Base-by-base conservation (phyloP, 371 early-diverging fungal genomes). In the Mucor racemosus region DNA sequence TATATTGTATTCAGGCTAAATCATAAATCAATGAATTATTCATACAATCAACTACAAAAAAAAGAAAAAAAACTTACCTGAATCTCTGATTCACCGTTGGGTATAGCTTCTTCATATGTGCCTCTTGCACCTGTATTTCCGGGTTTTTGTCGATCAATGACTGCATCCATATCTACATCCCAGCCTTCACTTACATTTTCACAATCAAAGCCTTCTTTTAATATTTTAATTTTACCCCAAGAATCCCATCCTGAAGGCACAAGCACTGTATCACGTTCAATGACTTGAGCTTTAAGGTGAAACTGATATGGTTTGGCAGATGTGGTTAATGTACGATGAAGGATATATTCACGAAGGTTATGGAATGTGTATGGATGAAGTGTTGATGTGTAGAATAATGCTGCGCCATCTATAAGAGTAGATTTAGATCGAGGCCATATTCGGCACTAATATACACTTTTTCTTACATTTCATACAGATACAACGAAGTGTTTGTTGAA, bases 161-260 rank as follows among this genome's bases (percentile, higher is more conserved):
- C 76, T 14, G 74, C 69, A 61, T 78, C 77, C 63, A 84, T 76
- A 73, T 88, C 86, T 0, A 75, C 60, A 34, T 84, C 84, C 90
- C 90, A 92, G 3, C 89, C 90, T 8, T 82, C 74, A 59, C 83
- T 81, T 17, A 88, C 74, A 6, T 77, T 78, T 7, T 86, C 82
- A 62, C 91, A 90, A 55, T 92, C 90, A 67, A 96, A 97, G 26
- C 90, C 91, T 56, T 89, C 91, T 56, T 92, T 77, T 55, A 95
- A 72, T n/a, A 92, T 86, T 31, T 86, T 81, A 60, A 97, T 94
- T 73, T 95, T 95, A 21, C 92, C 91, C 87, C 90, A 92, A 44
- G 94, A 91, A 72, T 97, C 98, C 98, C 97, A 97, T 15, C 98
- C 98, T 34, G 93, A 79, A 6, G 98, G 98, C 19, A 97, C 92